Evolutionary conservation across 768 basidiomycete species (phyloP), one percentile per base, ranked within the genome.

Genomic region (Leucosporidium creatinivorum): DNA sequence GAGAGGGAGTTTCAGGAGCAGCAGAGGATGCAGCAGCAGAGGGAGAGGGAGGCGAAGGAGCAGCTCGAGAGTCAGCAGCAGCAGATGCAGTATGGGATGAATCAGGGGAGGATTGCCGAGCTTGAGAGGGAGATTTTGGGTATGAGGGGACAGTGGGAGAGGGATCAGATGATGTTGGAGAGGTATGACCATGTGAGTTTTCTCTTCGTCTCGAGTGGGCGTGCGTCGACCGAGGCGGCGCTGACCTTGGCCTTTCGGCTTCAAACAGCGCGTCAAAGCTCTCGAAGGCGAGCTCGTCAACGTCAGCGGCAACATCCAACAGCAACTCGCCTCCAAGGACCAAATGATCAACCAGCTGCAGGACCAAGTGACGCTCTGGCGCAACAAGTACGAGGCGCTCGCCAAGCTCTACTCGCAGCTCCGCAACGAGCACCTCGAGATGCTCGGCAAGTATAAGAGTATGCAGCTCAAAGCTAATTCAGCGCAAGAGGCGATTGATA

Each of bases 341-440:
- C 93, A 96, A 19, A 81, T 98, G 75, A 94, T 98, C 78, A 87
- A 87, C 76, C 91, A 93, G 76, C 84, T 99, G 4, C 94, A 98
- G 76, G 91, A 96, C 75, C 96, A 99, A 80, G 93, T 97, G 70
- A 89, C 85, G 5, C 81, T 94, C 19, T 99, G 96, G 96, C 87
- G 92, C 64, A 93, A 91, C 81, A 99, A 99, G 79, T 99, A 99
- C 78, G 96, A 99, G 77, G 91, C 94, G 0, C 83, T 99, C 66
- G 96, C 96, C 54, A 99, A 98, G 79, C 84, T 99, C 13, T 99
- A 99, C 82, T 97, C 93, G 74, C 96, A 98, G 77, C 85, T 99
- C 15, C 89, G 96, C 62, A 89, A 91, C 36, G 96, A 98, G 77
- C 96, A 99, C 79, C 83, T 99, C 54, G 96, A 99, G 69, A 89